phyloP scores from a whole-genome alignment of 2,329 filamentous ascomycete genomes.

The Onygenales sp. region DNA sequence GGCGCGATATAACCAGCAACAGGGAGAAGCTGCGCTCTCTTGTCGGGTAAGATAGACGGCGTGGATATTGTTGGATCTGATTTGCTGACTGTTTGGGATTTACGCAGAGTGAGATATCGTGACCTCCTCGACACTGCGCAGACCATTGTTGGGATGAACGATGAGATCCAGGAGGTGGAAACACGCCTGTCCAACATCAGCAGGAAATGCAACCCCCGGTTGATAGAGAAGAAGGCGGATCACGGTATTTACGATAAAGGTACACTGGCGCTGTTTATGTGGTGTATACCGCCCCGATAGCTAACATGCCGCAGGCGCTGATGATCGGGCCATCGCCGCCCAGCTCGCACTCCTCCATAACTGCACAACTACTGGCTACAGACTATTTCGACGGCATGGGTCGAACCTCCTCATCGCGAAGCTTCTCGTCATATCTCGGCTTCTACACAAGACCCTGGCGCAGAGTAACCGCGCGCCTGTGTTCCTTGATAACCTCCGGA shows the following conservation, averaged over 20 bases:
- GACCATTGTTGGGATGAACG: constrained; percentile 83
- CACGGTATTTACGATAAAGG: constrained; percentile 22
- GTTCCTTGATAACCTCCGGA: constrained; percentile 54
- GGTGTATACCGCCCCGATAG: background rate
- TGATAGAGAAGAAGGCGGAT: constrained; percentile 57
- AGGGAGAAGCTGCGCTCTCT: constrained; percentile 56
- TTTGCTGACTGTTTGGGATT: constrained; percentile 7
- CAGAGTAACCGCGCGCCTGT: constrained; percentile 39
- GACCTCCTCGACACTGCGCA: constrained; percentile 87
- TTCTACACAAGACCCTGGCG: constrained; percentile 64
- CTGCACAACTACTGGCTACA: constrained; percentile 44
- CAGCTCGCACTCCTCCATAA: constrained; percentile 50
- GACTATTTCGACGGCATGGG: constrained; percentile 42
- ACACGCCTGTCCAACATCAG: constrained; percentile 62
- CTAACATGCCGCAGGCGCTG: constrained; percentile 23
- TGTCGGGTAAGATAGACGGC: constrained; percentile 46
- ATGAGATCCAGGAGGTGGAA: constrained; percentile 66
- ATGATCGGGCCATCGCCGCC: constrained; percentile 38
- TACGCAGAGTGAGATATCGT: constrained; percentile 58
- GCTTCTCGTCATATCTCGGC: constrained; percentile 62
- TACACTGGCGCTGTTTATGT: constrained; percentile 1
- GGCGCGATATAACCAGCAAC: constrained; percentile 52
- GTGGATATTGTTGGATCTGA: background rate
- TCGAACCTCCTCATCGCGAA: constrained; percentile 54
- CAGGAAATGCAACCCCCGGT: constrained; percentile 62